phyloP scores from a whole-genome alignment of 78 protist species.

The Speleostelium caveatum region DNA sequence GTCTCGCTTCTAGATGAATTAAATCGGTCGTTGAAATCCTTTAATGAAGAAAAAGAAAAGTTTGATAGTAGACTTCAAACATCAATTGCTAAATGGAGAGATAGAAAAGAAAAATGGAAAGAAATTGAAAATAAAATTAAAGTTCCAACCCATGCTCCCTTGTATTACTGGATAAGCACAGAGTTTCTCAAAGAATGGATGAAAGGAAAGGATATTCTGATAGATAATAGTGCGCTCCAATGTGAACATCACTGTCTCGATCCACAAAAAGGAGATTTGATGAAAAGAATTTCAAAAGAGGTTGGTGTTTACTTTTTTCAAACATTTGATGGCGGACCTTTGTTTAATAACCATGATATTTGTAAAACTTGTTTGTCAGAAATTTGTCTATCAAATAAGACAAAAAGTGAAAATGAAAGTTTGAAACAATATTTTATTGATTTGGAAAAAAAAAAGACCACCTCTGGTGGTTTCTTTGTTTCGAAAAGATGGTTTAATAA shows the following conservation, averaged over 20 bases:
- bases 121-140: neutral
- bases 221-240: slow-evolving; percentile 23
- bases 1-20: neutral
- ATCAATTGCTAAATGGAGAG: neutral
- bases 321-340: slow-evolving; percentile 1
- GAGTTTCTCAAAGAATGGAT: slow-evolving; percentile 38
- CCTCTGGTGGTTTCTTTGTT: neutral
- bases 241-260: slow-evolving; percentile 36
- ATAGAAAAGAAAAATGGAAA: neutral
- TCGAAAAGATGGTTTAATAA: slow-evolving; percentile 48
- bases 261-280: slow-evolving; percentile 23
- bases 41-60: neutral
- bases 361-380: slow-evolving; percentile 43
- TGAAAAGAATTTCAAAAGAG: slow-evolving; percentile 23
- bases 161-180: slow-evolving; percentile 41
- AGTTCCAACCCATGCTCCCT: neutral
- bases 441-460: slow-evolving; percentile 11
- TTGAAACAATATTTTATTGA: slow-evolving; percentile 16
- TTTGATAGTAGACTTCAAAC: neutral
- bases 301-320: neutral
- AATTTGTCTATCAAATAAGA: neutral
- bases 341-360: neutral
- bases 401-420: neutral
- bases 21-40: neutral
- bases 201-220: slow-evolving; percentile 16